Conservation (phyloP, 1,139 yeast genomes). For the Candida sp. region DNA sequence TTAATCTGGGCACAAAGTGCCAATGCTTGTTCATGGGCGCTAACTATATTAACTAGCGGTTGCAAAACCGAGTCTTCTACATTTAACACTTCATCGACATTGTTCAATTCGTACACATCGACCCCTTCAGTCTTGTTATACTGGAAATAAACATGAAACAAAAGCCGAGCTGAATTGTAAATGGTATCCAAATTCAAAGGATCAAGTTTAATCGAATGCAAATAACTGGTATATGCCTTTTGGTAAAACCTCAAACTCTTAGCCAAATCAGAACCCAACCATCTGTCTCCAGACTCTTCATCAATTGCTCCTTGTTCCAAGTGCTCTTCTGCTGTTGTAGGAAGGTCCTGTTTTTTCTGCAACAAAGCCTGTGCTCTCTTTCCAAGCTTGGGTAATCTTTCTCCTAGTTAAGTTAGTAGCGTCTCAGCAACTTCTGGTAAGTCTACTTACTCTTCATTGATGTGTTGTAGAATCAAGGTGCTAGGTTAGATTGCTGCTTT, state of each 20-base stretch:
- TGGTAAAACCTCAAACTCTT: slow-evolving; percentile 54
- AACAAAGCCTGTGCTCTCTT: slow-evolving; percentile 11
- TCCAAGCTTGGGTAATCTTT: slow-evolving; percentile 18
- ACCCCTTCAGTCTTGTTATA: slow-evolving; percentile 45
- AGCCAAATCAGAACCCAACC: slow-evolving; percentile 53
- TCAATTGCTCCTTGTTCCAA: slow-evolving; percentile 45
- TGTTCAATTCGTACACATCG: slow-evolving; percentile 28
- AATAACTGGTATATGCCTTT: slow-evolving; percentile 39
- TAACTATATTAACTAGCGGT: slow-evolving; percentile 26
- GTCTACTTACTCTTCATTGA: not conserved
- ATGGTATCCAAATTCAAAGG: slow-evolving; percentile 30
- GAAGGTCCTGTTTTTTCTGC: slow-evolving; percentile 10
- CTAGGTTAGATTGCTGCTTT: not conserved
- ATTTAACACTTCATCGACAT: slow-evolving; percentile 38
- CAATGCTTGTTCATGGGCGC: slow-evolving; percentile 38
- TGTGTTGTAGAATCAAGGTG: no score
- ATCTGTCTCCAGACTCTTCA: slow-evolving; percentile 58
- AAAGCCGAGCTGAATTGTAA: slow-evolving; percentile 47
- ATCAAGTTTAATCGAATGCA: slow-evolving; percentile 20
- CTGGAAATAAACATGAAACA: slow-evolving; percentile 46
- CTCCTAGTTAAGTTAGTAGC: slow-evolving; percentile 5
- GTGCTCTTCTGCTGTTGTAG: slow-evolving; percentile 41
- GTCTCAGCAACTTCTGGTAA: not conserved
- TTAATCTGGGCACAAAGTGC: slow-evolving; percentile 11
- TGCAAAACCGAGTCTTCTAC: slow-evolving; percentile 35